These are phyloP conservation scores for Colletotrichum sp. DNA, from an alignment of 2,329 filamentous ascomycete species.

Conservation along the genomic window DNA sequence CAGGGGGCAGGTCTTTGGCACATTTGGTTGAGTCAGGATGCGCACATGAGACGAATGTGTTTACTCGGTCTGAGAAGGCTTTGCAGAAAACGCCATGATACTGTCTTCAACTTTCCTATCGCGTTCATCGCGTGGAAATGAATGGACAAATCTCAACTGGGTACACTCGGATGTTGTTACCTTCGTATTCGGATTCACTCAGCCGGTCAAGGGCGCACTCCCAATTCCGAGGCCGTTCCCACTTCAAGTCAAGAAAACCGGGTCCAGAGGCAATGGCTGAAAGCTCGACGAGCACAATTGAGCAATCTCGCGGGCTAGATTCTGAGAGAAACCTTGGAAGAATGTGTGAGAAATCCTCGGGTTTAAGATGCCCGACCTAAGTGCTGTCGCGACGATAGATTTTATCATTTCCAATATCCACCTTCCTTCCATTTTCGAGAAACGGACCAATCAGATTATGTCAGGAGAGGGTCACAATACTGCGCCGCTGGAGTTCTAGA, in stretches of 20 bases:
- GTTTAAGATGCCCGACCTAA: neutral
- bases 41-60: neutral
- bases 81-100: neutral
- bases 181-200: neutral
- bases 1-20: neutral
- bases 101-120: neutral
- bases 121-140: neutral
- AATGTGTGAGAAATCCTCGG: neutral
- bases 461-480: too few relatives aligned
- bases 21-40: neutral
- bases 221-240: neutral
- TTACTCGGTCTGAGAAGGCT: neutral
- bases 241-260: neutral
- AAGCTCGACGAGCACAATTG: neutral
- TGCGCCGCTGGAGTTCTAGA: neutral
- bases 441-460: neutral
- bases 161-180: fast-evolving
- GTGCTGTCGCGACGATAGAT: neutral
- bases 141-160: neutral
- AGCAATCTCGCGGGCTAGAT: neutral
- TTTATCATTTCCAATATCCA: neutral
- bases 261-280: neutral
- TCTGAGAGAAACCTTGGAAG: neutral
- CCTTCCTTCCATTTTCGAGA: neutral
- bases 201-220: neutral